phyloP scores from a whole-genome alignment of 78 protist genomes.

The Polysphondylium violaceum region DNA sequence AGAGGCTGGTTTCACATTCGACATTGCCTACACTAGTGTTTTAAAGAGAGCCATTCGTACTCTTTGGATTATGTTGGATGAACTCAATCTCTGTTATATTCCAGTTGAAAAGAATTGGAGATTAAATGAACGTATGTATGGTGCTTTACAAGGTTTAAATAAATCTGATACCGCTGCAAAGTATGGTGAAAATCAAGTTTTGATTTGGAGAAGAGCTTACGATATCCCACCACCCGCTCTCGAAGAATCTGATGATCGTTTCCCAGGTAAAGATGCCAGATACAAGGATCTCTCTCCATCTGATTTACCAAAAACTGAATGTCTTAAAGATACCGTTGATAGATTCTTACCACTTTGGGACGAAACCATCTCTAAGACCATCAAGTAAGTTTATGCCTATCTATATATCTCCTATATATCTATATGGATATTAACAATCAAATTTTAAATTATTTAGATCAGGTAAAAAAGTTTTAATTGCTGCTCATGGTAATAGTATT shows the following conservation, averaged over 20 bases:
- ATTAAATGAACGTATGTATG: conserved; percentile 96
- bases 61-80: conserved; percentile 79
- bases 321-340: conserved; percentile 88
- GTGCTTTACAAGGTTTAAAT: conserved; percentile 95
- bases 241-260: conserved; percentile 73
- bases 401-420: not conserved
- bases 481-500: conserved; percentile 96
- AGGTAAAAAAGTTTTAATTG: conserved; percentile 92
- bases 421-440: not conserved
- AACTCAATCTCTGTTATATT: conserved; percentile 45
- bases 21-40: conserved; percentile 89
- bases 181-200: conserved; percentile 93
- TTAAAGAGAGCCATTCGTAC: conserved; percentile 94
- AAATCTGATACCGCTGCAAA: conserved; percentile 92
- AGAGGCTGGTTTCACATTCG: conserved; percentile 74
- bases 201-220: conserved; percentile 93
- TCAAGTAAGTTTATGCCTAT: conserved; percentile 25
- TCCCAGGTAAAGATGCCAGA: conserved; percentile 84
- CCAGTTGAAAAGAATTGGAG: conserved; percentile 90
- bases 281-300: conserved; percentile 62
- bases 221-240: conserved; percentile 92
- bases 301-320: conserved; percentile 90
- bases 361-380: conserved; percentile 82
- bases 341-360: conserved; percentile 93
- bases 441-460: not conserved